Base-by-base conservation (phyloP, 352 stramenopile species). In the Pythium aquatile region DNA sequence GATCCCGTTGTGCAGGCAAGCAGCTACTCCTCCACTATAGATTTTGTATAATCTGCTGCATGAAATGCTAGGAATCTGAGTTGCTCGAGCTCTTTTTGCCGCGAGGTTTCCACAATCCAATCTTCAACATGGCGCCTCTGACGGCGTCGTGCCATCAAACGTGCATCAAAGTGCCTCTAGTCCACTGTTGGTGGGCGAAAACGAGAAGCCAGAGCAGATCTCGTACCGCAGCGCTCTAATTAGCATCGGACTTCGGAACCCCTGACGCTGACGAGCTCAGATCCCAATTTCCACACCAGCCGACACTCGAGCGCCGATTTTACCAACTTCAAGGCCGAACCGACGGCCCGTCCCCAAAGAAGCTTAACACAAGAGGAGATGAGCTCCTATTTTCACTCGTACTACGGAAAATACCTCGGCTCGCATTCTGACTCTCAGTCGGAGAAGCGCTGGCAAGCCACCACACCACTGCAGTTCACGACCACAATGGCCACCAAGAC, bases 81-180 rank as follows among this genome's bases (percentile, higher is more conserved):
- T 51, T 24, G 20, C n/a, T 9, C 1, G n/a, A 14, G 17, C 7
- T 10, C 13, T 52, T 13, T 7, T 58, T 14, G 20, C 26, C 3
- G 35, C 39, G 47, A 13, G 35, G 24, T 48, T 48, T 48, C 5
- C 3, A n/a, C 55, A 16, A 14, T 56, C 59, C 39, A 29, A 68
- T 58, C 61, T 68, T 68, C 61, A 68, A 68, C 61, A 58, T 68
- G 53, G 32, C 26, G 40, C n/a, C 33, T 49, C 53, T 68, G 61
- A 61, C 61, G 44, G 6, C 17, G 44, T 35, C 29, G 32, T 48
- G 60, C 49, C 39, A 55, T 58, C 40, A 42, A 26, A 13, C 2
- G 16, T 29, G 46, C 33, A 32, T 56, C 57, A 56, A 63, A 51
- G 44, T 51, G 44, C 44, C 44, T 51, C 44, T 29, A 48, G 40